Evolutionary conservation across 805 yeast species (phyloP).

Genomic region (Debaryomyces prosopidis): DNA sequence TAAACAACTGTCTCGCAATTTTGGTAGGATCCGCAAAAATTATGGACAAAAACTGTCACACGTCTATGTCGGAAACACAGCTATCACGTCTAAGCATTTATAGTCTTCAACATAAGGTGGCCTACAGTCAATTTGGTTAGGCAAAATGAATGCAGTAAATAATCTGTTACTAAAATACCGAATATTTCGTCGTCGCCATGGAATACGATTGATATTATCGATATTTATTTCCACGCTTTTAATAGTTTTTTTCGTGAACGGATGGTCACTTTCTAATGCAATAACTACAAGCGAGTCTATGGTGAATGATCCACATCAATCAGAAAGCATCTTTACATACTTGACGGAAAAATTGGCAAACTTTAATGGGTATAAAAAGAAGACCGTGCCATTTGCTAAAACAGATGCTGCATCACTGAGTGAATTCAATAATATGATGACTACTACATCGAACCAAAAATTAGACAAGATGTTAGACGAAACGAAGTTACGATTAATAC

Average conservation of each 20-base stretch:
- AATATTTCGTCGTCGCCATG: constrained; percentile 5
- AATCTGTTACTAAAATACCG: constrained; percentile 2
- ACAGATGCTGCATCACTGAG: constrained; percentile 10
- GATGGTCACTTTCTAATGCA: background rate
- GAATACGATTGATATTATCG: constrained; percentile 1
- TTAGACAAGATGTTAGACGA: constrained; percentile 5
- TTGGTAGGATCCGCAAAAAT: too few relatives aligned
- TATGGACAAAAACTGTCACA: too few relatives aligned
- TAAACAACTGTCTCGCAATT: too few relatives aligned
- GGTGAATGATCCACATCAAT: constrained; percentile 1
- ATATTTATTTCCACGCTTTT: background rate
- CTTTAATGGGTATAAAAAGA: constrained; percentile 2
- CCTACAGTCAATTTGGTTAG: too few relatives aligned
- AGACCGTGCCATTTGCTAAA: constrained; percentile 12
- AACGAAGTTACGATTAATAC: constrained; percentile 5
- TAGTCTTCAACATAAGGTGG: too few relatives aligned
- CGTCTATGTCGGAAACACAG: too few relatives aligned
- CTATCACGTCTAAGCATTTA: too few relatives aligned
- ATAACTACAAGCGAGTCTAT: background rate
- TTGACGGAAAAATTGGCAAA: too few relatives aligned
- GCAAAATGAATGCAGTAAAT: background rate
- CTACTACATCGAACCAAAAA: constrained; percentile 2
- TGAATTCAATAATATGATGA: constrained; percentile 9
- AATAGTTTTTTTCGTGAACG: background rate
- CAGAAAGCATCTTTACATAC: background rate